phyloP scores from a whole-genome alignment of 768 basidiomycete genomes.

The Phlebiopsis flavidoalba region DNA sequence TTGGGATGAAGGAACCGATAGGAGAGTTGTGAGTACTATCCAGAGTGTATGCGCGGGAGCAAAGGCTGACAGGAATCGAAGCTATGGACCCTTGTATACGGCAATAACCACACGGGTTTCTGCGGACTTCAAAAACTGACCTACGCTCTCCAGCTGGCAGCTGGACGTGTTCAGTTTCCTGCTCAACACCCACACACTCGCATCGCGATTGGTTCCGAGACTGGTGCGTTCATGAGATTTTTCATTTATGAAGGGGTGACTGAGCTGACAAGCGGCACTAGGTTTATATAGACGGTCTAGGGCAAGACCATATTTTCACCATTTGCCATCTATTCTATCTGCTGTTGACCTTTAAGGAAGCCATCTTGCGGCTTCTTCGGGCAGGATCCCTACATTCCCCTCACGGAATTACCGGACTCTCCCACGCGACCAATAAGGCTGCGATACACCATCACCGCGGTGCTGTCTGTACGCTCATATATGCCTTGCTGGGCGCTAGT shows the following conservation, averaged over 20 bases:
- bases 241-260: not conserved
- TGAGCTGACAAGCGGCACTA: slow-evolving; percentile 29
- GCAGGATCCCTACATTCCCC: slow-evolving; percentile 40
- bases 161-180: slow-evolving; percentile 83
- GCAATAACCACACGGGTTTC: slow-evolving; percentile 88
- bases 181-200: slow-evolving; percentile 56
- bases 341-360: slow-evolving; percentile 75
- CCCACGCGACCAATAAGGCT: no score
- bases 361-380: slow-evolving; percentile 45
- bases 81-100: slow-evolving; percentile 85
- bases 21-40: slow-evolving; percentile 59
- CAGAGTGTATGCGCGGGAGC: not conserved
- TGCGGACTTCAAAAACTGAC: slow-evolving; percentile 97
- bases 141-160: slow-evolving; percentile 96
- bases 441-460: slow-evolving; percentile 45
- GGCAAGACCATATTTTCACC: slow-evolving; percentile 76
- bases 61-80: slow-evolving; percentile 26
- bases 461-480: slow-evolving; percentile 63
- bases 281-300: slow-evolving; percentile 87
- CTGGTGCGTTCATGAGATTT: slow-evolving; percentile 43
- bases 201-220: slow-evolving; percentile 63
- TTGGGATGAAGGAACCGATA: slow-evolving; percentile 68
- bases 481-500: slow-evolving; percentile 71
- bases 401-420: no score
- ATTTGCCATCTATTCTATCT: slow-evolving; percentile 68